phyloP scores from a whole-genome alignment of 768 basidiomycete genomes.

The Suillus luteus region DNA sequence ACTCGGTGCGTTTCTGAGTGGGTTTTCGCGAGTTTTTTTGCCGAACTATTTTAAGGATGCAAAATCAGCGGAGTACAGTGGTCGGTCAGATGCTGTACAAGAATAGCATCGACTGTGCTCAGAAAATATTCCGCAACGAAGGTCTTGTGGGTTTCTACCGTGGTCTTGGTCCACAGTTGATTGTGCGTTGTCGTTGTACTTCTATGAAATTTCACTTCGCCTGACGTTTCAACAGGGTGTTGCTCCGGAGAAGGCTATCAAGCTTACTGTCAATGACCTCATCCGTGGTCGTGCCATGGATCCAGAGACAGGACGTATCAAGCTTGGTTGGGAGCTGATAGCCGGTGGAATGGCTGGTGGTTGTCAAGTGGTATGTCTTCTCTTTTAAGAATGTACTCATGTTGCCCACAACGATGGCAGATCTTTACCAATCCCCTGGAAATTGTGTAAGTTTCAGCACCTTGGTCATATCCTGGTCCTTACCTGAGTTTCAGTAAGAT shows the following conservation, averaged over 20 bases:
- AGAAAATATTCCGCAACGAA: slow-evolving; percentile 93
- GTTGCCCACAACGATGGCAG: slow-evolving; percentile 42
- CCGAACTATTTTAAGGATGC: slow-evolving; percentile 60
- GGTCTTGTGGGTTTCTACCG: slow-evolving; percentile 96
- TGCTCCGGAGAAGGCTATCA: slow-evolving; percentile 97
- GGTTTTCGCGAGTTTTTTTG: slow-evolving; percentile 10
- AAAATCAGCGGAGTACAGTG: slow-evolving; percentile 95
- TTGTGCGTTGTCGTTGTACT: slow-evolving; percentile 49
- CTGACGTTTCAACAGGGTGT: slow-evolving; percentile 62
- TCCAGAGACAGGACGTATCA: slow-evolving; percentile 94
- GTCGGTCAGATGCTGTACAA: slow-evolving; percentile 97
- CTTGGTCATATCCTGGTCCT: slow-evolving; percentile 5
- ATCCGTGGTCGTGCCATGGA: slow-evolving; percentile 84
- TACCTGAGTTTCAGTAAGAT: slow-evolving; percentile 69
- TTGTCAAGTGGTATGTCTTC: slow-evolving; percentile 88
- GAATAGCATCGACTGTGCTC: slow-evolving; percentile 93
- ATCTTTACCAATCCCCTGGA: slow-evolving; percentile 97
- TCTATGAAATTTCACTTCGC: slow-evolving; percentile 13
- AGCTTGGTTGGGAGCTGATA: slow-evolving; percentile 84
- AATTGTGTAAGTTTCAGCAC: slow-evolving; percentile 68
- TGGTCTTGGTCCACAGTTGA: slow-evolving; percentile 90
- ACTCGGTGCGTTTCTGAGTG: slow-evolving; percentile 51
- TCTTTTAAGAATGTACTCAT: slow-evolving; percentile 11
- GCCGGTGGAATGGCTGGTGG: slow-evolving; percentile 95
- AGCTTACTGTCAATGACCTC: slow-evolving; percentile 94